Evolutionary conservation across 768 basidiomycete species (phyloP), one percentile per base, ranked within the genome.

Genomic region (Pulveroboletus sp.): DNA sequence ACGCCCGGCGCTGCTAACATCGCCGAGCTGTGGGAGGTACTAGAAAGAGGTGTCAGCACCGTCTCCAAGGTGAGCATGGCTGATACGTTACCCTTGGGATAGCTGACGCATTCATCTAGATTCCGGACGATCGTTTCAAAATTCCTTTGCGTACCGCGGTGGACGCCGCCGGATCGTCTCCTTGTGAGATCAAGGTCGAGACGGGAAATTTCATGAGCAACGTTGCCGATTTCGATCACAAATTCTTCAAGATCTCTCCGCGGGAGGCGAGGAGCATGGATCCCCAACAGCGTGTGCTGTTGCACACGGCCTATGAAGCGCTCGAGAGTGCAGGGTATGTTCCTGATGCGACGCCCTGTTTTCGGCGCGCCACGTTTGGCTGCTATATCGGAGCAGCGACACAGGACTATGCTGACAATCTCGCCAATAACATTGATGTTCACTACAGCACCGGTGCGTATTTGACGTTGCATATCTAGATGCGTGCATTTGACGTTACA

Each of bases 201-300:
- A 79, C 71, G 0, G 86, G 83, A 24, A 86, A 88, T 61, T 89
- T 89, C 61, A 62, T 89, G 44, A 65, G 73, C 17, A 72, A 74
- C 37, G 69, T 74, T 27, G 80, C 78, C 53, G 71, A 72, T 43
- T 89, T 89, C 57, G 87, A 89, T 62, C 73, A 85, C 61, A 71
- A 68, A 62, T 86, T 86, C 61, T 89, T 89, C 73, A 80, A 77
- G 37, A 77, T 86, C 39, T 84, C 81, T 36, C 86, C 87, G 2
- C 77, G 86, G 6, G 86, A 89, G 65, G 86, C 87, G 13, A 78
- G 70, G 52, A 79, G 73, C 62, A 88, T 88, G 84, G 84, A 88
- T 58, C 86, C 87, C 7, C 86, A 88, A 55, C 85, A 87, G 54
- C 76, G 86, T 5, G 57, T 89, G 31, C 69, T 89, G 5, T 72